Conservation (phyloP, 257 asterid species). For the Solanum etuberosum region DNA sequence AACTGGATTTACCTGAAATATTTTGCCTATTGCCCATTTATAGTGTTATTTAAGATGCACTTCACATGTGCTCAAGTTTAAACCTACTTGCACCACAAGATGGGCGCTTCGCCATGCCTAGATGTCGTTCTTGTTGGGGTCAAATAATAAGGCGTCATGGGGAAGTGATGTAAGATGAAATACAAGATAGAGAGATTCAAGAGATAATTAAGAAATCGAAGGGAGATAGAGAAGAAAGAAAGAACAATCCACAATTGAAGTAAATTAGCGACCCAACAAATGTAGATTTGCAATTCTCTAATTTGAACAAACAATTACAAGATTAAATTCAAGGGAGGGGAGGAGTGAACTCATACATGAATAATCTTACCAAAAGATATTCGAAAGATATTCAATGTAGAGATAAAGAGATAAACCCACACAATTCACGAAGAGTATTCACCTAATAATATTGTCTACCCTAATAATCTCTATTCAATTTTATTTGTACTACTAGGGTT, state of each 20-base stretch:
- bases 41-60: not conserved
- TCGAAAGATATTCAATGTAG: no score
- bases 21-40: not conserved
- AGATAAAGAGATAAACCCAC: not conserved
- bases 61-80: not conserved
- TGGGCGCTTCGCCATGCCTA: not conserved
- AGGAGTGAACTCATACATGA: not conserved
- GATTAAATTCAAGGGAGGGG: not conserved
- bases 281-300: not conserved
- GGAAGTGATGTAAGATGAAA: not conserved
- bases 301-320: not conserved
- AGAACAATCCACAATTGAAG: not conserved
- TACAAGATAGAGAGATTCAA: not conserved
- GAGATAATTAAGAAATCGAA: not conserved
- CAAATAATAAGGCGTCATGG: not conserved
- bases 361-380: not conserved
- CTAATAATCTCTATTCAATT: not conserved
- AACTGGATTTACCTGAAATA: not conserved
- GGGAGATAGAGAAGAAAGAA: not conserved
- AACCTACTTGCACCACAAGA: not conserved
- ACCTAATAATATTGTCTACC: not conserved
- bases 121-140: not conserved
- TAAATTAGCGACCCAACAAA: not conserved
- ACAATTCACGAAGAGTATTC: not conserved
- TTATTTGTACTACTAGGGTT: not conserved